A percentile compares a stretch with the other conserved stretches of the same genome.
Evolutionary conservation across 495 filamentous ascomycete species (phyloP).

Genomic region (Trypethelium eluteriae): DNA sequence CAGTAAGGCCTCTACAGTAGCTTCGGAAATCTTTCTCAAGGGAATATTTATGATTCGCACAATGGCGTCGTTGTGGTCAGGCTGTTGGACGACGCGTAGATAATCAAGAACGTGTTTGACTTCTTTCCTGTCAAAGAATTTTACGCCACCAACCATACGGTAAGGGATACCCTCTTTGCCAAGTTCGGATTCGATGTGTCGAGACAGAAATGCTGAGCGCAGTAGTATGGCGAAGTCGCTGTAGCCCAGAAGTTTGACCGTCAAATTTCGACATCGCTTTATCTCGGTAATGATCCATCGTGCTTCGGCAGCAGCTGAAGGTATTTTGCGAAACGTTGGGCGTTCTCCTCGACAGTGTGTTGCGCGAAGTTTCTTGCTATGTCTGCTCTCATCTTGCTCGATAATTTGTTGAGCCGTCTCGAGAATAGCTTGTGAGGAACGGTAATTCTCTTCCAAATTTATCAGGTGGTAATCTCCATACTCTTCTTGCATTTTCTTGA

Average conservation of each 20-base stretch:
- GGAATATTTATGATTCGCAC: conserved; percentile 82
- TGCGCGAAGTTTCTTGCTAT: conserved; percentile 67
- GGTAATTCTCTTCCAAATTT: conserved; percentile 90
- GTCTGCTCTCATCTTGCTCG: conserved; percentile 77
- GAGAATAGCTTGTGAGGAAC: conserved; percentile 86
- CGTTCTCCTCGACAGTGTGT: conserved; percentile 74
- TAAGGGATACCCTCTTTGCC: conserved; percentile 85
- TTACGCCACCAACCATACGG: conserved; percentile 84
- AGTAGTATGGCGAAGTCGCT: conserved; percentile 83
- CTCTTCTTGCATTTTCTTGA: conserved; percentile 64
- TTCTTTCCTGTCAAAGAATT: conserved; percentile 89
- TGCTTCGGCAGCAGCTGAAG: conserved; percentile 65
- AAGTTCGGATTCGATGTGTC: conserved; percentile 74
- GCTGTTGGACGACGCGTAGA: conserved; percentile 75
- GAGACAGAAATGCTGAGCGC: conserved; percentile 73
- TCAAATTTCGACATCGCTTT: conserved; percentile 59
- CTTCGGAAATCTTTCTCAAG: conserved; percentile 70
- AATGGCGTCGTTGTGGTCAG: conserved; percentile 81
- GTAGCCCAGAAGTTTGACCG: conserved; percentile 60
- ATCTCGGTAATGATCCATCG: conserved; percentile 88
- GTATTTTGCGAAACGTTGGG: conserved; percentile 75
- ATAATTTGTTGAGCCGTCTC: conserved; percentile 76
- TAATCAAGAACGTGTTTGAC: conserved; percentile 88
- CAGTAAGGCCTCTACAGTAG: conserved; percentile 62
- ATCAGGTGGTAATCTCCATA: conserved; percentile 75